These are phyloP conservation scores for Fusarium pilosicola DNA, from an alignment of 2,329 filamentous ascomycete genomes.

Conservation along the genomic window DNA sequence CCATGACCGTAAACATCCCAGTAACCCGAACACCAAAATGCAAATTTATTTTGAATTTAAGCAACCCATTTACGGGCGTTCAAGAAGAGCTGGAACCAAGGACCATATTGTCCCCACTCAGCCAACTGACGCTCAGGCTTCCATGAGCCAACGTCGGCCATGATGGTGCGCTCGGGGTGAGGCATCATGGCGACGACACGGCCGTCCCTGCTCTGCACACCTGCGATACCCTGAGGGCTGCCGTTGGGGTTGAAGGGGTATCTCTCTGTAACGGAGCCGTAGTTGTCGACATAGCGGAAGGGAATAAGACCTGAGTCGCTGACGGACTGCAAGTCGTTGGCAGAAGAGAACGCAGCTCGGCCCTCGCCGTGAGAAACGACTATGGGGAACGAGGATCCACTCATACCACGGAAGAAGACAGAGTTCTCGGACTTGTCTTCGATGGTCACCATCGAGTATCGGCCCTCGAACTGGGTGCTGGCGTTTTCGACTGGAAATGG, in stretches of 20 bases:
- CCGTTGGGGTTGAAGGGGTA: constrained; percentile 94
- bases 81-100: constrained; percentile 87
- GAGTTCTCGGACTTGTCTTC: constrained; percentile 40
- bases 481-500: constrained; percentile 72
- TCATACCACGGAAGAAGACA: constrained; percentile 43
- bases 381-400: constrained; percentile 42
- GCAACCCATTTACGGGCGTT: constrained; percentile 91
- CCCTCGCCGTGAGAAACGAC: constrained; percentile 65
- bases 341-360: constrained; percentile 74
- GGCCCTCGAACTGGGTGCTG: constrained; percentile 45
- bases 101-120: constrained; percentile 82
- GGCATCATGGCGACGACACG: constrained; percentile 91
- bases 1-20: constrained; percentile 11
- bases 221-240: constrained; percentile 82
- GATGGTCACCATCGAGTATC: constrained; percentile 43
- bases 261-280: constrained; percentile 74
- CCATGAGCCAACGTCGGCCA: constrained; percentile 82
- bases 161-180: constrained; percentile 88
- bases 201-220: constrained; percentile 79
- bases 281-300: constrained; percentile 87
- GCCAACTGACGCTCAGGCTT: constrained; percentile 66
- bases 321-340: constrained; percentile 63
- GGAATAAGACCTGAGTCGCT: constrained; percentile 76
- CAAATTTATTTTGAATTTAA: constrained; percentile 44
- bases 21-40: constrained; percentile 30